Percentiles rank a stretch among this genome's conserved stretches.
Evolutionary conservation across 2,329 filamentous ascomycete genomes (phyloP).

Genomic region (Stenocarpella maydis): DNA sequence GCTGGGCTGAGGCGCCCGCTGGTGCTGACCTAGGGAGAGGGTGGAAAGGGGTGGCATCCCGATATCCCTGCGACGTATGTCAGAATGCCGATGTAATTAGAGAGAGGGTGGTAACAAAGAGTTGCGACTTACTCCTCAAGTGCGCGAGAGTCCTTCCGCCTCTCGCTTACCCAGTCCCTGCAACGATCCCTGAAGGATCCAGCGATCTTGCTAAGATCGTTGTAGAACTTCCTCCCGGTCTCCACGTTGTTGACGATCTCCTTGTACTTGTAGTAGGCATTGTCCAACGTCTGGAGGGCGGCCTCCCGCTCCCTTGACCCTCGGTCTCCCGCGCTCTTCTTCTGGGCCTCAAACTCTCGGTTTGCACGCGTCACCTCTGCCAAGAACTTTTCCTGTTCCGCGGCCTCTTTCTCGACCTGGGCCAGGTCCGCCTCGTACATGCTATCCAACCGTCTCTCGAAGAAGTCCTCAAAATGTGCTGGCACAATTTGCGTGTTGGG

Average conservation of each 20-base stretch:
- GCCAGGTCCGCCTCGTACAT: conserved; percentile 83
- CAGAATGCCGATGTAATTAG: conserved; percentile 25
- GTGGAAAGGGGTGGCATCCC: conserved; percentile 60
- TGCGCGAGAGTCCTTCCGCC: conserved; percentile 80
- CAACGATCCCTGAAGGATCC: conserved; percentile 80
- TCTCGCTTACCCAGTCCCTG: conserved; percentile 79
- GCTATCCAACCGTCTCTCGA: conserved; percentile 78
- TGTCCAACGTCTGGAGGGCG: conserved; percentile 86
- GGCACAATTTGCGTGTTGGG: conserved; percentile 85
- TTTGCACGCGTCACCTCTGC: conserved; percentile 78
- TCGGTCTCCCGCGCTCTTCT: conserved; percentile 69
- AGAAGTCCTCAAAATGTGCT: conserved; percentile 91
- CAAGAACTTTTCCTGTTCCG: conserved; percentile 78
- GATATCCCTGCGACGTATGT: conserved; percentile 53
- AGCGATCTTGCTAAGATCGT: conserved; percentile 89
- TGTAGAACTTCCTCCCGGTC: conserved; percentile 94
- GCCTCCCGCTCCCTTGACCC: conserved; percentile 79
- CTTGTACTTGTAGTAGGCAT: conserved; percentile 94
- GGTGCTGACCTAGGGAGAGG: conserved; percentile 48
- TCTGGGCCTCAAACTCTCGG: conserved; percentile 76
- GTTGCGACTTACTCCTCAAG: conserved; percentile 72
- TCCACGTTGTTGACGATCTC: conserved; percentile 93
- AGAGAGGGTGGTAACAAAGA: conserved; percentile 31
- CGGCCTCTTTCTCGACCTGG: conserved; percentile 73
- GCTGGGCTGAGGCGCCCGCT: conserved; percentile 39